phyloP scores from a whole-genome alignment of 78 protist genomes.

The Creolimax fragrantissima region DNA sequence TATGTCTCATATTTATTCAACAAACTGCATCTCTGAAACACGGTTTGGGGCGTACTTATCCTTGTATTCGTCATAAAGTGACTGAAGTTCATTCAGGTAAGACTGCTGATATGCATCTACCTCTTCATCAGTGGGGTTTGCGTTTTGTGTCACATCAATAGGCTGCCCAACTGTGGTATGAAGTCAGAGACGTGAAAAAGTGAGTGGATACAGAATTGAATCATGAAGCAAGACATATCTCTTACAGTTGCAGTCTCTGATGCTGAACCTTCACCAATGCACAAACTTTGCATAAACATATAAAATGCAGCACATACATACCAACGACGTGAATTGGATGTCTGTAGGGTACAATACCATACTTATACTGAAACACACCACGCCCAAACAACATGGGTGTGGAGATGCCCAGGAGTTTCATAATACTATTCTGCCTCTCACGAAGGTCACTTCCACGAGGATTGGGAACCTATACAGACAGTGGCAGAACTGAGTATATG shows the following conservation, averaged over 20 bases:
- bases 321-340: neutral
- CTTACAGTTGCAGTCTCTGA: no score
- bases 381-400: constrained; percentile 9
- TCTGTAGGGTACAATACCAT: constrained; percentile 13
- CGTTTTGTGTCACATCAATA: neutral
- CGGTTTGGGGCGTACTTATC: neutral
- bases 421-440: neutral
- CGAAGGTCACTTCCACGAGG: constrained; percentile 13
- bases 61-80: constrained; percentile 19
- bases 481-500: neutral
- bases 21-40: neutral
- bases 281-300: no score
- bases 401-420: neutral
- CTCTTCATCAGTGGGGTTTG: neutral
- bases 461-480: constrained; percentile 2
- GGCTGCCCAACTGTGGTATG: constrained; percentile 20
- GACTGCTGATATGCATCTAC: neutral
- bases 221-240: no score
- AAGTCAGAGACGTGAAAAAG: no score
- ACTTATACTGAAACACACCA: constrained; percentile 20
- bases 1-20: neutral
- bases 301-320: no score
- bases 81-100: neutral
- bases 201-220: no score
- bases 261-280: no score